Evolutionary conservation across 345 rosid genomes (phyloP), one percentile per base, ranked within the genome.

Genomic region (Linum trigynum): DNA sequence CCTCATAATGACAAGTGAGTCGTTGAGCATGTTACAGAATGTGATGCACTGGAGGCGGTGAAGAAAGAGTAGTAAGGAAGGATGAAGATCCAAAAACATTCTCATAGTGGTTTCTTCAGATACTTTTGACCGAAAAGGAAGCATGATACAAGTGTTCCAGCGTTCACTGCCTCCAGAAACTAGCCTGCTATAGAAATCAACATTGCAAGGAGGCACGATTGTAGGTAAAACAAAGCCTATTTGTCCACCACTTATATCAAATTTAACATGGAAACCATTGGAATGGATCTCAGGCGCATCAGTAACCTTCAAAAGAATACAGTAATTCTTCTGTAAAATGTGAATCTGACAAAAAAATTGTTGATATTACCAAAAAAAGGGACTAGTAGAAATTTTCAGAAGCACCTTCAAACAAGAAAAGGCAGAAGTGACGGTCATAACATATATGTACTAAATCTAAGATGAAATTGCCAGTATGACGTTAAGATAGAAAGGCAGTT

Each of bases 241-340:
- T 79, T 87, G 87, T 66, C 96, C 98, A 62, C 85, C 90, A 56
- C 88, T 83, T 72, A 84, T 81, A 77, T 92, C 98, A 72, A 89
- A 92, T 81, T 87, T 89, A 68, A 92, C 71, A 72, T 90, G 97
- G 76, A 89, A 90, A 53, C 97, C 98, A 76, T 92, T 92, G 67
- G 98, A 92, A 75, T 92, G 98, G 68, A 92, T 92, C 84, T 92
- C 94, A 11, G 98, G 98, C 72, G 97, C 85, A 81, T 92, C 85
- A 36, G 98, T 87, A 68, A 92, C 85, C 98, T 92, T 81, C 71
- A 77, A 64, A 77, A 71, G 48, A 56, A 71, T 62, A 40, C 16
- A 48, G 37, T 23, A 23, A 23, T 23, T 65, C n/a, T 37, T 51
- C 1, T 60, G 62, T 58, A 55, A 63, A 40, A 57, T 38, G 39